Conservation (phyloP, 805 yeast species). For the Candida ipomoeae region DNA sequence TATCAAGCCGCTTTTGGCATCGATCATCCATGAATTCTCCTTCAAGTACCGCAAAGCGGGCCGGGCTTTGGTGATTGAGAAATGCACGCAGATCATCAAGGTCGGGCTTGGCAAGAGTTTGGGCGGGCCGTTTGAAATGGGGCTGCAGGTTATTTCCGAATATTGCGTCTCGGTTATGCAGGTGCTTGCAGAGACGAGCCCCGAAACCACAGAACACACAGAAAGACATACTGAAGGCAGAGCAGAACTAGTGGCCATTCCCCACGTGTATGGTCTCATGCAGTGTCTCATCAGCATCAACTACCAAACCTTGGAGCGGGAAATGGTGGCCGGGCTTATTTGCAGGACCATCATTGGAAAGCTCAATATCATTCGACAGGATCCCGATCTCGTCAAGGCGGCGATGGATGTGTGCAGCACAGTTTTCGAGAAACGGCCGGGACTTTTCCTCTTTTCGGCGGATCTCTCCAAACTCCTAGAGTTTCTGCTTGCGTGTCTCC, state of each 20-base stretch:
- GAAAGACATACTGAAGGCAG: no score
- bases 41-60: slow-evolving; percentile 35
- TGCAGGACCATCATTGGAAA: slow-evolving; percentile 34
- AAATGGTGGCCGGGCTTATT: slow-evolving; percentile 34
- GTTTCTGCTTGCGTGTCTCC: slow-evolving; percentile 37
- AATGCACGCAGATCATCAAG: slow-evolving; percentile 58
- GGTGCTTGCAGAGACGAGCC: not conserved
- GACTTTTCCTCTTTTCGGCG: slow-evolving; percentile 36
- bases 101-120: slow-evolving; percentile 59
- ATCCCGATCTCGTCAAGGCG: slow-evolving; percentile 57
- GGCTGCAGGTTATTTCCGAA: slow-evolving; percentile 6
- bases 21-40: slow-evolving; percentile 41
- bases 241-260: slow-evolving; percentile 29
- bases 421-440: slow-evolving; percentile 47
- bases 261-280: slow-evolving; percentile 42
- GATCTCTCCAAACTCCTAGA: slow-evolving; percentile 22
- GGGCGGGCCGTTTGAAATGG: slow-evolving; percentile 64
- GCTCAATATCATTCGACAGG: slow-evolving; percentile 36
- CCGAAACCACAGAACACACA: no score
- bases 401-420: slow-evolving; percentile 49
- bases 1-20: slow-evolving; percentile 41
- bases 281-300: slow-evolving; percentile 42
- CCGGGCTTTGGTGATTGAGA: slow-evolving; percentile 55
- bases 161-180: slow-evolving; percentile 13
- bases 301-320: slow-evolving; percentile 26